phyloP scores from a whole-genome alignment of 306 rosid species.

The Malus fusca region DNA sequence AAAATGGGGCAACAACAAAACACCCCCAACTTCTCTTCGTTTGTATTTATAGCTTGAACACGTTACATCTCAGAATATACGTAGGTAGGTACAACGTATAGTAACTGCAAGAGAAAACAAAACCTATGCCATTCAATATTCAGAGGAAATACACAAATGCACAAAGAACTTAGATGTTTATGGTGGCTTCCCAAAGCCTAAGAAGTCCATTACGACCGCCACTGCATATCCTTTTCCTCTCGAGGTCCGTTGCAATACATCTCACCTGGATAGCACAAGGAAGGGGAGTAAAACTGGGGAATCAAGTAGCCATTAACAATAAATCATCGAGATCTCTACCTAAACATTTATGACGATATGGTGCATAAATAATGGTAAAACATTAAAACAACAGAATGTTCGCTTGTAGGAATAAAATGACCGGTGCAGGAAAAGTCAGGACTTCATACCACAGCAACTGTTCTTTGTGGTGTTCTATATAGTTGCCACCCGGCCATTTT shows the following conservation, averaged over 20 bases:
- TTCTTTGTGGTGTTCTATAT: slow-evolving; percentile 89
- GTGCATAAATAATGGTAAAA: background rate
- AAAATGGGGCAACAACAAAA: background rate
- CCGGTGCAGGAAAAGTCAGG: background rate
- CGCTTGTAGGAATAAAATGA: background rate
- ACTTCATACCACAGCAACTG: slow-evolving; percentile 72
- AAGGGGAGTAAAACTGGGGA: slow-evolving; percentile 15
- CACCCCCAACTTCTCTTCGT: background rate
- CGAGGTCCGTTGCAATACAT: slow-evolving; percentile 79
- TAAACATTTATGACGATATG: background rate
- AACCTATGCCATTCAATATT: background rate
- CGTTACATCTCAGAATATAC: background rate
- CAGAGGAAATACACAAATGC: background rate
- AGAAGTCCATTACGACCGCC: slow-evolving; percentile 94
- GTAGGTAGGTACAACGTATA: background rate
- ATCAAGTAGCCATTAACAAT: background rate
- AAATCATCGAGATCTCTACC: background rate
- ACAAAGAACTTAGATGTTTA: slow-evolving; percentile 54
- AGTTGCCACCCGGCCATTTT: slow-evolving; percentile 96
- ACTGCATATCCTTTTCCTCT: slow-evolving; percentile 95
- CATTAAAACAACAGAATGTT: background rate
- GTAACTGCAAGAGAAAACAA: background rate
- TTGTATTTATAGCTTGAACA: background rate
- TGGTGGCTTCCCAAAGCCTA: slow-evolving; percentile 98
- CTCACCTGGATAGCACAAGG: slow-evolving; percentile 53